These are phyloP conservation scores for Gonium pectorale DNA, from an alignment of 139 green algal genomes.

Conservation along the genomic window DNA sequence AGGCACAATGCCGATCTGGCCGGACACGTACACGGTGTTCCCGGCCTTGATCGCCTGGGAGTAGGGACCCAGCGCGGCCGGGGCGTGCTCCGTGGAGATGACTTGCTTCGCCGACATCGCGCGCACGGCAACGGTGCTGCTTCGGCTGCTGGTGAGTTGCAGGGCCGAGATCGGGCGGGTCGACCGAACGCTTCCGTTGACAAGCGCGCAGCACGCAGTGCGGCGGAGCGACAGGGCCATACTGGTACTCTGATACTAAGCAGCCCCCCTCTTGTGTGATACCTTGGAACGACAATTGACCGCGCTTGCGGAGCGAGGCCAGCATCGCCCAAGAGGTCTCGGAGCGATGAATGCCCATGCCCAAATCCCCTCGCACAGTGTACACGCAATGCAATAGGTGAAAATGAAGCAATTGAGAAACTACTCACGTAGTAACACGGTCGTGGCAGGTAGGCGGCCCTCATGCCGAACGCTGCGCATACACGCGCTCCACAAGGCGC, in stretches of 20 bases:
- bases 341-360: too few species aligned
- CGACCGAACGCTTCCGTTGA: neutral
- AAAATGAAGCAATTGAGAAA: too few species aligned
- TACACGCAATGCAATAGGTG: too few species aligned
- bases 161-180: neutral
- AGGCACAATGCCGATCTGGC: slow-evolving; percentile 90
- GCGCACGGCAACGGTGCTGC: slow-evolving; percentile 26
- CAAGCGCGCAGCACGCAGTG: neutral
- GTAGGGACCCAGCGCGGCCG: slow-evolving; percentile 93
- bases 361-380: too few species aligned
- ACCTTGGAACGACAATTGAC: too few species aligned
- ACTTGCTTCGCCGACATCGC: slow-evolving; percentile 65
- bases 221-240: slow-evolving; percentile 6
- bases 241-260: neutral
- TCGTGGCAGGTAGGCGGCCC: too few species aligned
- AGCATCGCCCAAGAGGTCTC: too few species aligned
- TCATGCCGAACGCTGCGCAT: neutral
- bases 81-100: slow-evolving; percentile 78
- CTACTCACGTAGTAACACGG: too few species aligned
- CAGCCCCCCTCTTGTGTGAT: too few species aligned
- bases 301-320: too few species aligned
- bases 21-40: slow-evolving; percentile 90
- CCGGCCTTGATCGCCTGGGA: slow-evolving; percentile 89
- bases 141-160: neutral
- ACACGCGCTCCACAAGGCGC: slow-evolving; percentile 35